A percentile compares a stretch with the other conserved stretches of the same genome.
These are phyloP conservation scores for Penicillium oxalicum DNA, from an alignment of 2,329 filamentous ascomycete genomes.

Conservation along the genomic window DNA sequence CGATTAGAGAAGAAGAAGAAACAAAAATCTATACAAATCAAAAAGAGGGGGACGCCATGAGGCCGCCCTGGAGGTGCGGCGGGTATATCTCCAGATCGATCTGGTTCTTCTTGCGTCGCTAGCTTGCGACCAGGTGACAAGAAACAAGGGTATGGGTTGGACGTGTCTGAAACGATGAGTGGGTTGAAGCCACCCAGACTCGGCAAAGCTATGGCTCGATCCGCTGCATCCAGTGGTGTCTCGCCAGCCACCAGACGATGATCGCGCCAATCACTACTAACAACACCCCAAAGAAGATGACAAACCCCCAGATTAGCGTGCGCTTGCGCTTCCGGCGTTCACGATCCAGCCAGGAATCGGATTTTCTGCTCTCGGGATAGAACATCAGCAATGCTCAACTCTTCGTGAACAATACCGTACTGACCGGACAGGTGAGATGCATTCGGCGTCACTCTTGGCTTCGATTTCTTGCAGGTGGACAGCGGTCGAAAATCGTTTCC, in stretches of 20 bases:
- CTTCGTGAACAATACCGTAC: not conserved
- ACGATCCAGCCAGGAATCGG: conserved; percentile 46
- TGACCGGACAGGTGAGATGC: not conserved
- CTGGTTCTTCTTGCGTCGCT: not conserved
- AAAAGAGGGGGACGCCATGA: not conserved
- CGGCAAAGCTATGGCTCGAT: conserved; percentile 5
- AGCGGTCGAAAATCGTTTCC: conserved; percentile 54
- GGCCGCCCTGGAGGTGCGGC: conserved; percentile 18
- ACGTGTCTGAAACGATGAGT: not conserved
- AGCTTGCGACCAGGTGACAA: not conserved
- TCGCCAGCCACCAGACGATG: conserved; percentile 40
- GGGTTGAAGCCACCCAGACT: not conserved
- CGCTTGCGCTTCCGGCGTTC: conserved; percentile 47
- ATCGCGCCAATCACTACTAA: conserved; percentile 42
- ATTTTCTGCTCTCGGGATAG: conserved; percentile 33
- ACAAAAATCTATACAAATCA: conserved; percentile 6
- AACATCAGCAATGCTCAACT: conserved; percentile 1
- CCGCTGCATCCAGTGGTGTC: conserved; percentile 29
- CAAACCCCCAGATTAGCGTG: conserved; percentile 41
- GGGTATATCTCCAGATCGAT: conserved; percentile 17
- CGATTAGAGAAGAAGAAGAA: not conserved
- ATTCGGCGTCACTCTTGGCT: conserved; percentile 18
- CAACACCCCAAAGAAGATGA: conserved; percentile 26
- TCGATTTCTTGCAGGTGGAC: conserved; percentile 51
- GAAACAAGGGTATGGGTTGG: not conserved